These are phyloP conservation scores for Vitis vinifera DNA, from an alignment of 164 flowering plant species.

Conservation along the genomic window ASM3070453v1 NC_081820.1:26646001-26646500, in stretches of 20 bases:
- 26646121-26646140: conserved; percentile 74
- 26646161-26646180: background rate
- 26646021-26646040: conserved; percentile 93
- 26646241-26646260: too few relatives aligned
- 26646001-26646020: conserved; percentile 99
- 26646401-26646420: conserved; percentile 61
- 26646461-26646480: conserved; percentile 15
- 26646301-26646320: background rate
- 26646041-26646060: conserved; percentile 99
- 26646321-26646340: conserved; percentile 15
- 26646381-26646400: conserved; percentile 83
- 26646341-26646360: conserved; percentile 66
- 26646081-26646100: conserved; percentile 75
- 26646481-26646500: background rate
- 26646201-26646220: conserved; percentile 1
- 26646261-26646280: background rate
- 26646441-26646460: conserved; percentile 86
- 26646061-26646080: conserved; percentile 73
- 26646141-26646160: background rate
- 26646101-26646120: conserved; percentile 92
- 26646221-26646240: background rate
- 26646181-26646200: background rate
- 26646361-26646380: conserved; percentile 63
- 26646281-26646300: background rate
- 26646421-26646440: conserved; percentile 73